phyloP scores from a whole-genome alignment of 2,329 filamentous ascomycete genomes.

The Coniosporium tulheliwenetii region DNA sequence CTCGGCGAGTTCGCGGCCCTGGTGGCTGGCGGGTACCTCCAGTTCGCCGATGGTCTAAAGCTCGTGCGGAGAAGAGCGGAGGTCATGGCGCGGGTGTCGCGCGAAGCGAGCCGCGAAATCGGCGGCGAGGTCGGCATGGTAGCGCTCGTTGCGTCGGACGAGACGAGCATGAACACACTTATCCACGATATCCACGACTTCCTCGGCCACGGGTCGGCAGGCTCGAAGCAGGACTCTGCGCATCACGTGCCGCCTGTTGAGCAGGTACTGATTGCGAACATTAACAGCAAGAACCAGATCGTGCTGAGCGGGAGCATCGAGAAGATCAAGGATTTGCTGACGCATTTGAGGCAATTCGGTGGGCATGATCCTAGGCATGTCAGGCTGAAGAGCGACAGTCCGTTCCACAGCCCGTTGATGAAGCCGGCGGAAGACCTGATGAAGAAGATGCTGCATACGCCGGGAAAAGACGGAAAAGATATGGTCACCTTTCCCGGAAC shows the following conservation, averaged over 20 bases:
- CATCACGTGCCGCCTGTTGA: conserved; percentile 54
- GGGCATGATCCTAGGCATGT: conserved; percentile 86
- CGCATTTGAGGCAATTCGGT: conserved; percentile 75
- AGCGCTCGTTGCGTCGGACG: conserved; percentile 67
- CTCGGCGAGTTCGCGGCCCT: conserved; percentile 87
- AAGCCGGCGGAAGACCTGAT: conserved; percentile 64
- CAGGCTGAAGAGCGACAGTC: conserved; percentile 69
- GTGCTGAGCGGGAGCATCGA: conserved; percentile 79
- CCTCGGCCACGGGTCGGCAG: conserved; percentile 51
- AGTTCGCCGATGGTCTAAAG: conserved; percentile 60
- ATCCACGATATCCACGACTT: conserved; percentile 67
- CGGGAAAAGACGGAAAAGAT: conserved; percentile 39
- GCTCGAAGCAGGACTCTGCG: conserved; percentile 47
- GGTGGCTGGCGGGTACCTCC: conserved; percentile 67
- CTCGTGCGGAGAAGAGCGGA: conserved; percentile 66
- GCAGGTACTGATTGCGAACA: conserved; percentile 81
- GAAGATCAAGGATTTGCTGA: conserved; percentile 64
- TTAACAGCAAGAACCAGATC: conserved; percentile 94
- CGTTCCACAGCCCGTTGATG: conserved; percentile 90
- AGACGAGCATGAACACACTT: conserved; percentile 53
- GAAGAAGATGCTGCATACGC: conserved; percentile 44
- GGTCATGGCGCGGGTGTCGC: conserved; percentile 66
- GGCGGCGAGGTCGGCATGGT: conserved; percentile 90
- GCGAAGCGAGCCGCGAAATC: conserved; percentile 45
- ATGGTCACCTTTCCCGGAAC: conserved; percentile 60